These are phyloP conservation scores for Breviolum minutum DNA, from an alignment of 73 alveolate species.

Conservation along the genomic window DNA sequence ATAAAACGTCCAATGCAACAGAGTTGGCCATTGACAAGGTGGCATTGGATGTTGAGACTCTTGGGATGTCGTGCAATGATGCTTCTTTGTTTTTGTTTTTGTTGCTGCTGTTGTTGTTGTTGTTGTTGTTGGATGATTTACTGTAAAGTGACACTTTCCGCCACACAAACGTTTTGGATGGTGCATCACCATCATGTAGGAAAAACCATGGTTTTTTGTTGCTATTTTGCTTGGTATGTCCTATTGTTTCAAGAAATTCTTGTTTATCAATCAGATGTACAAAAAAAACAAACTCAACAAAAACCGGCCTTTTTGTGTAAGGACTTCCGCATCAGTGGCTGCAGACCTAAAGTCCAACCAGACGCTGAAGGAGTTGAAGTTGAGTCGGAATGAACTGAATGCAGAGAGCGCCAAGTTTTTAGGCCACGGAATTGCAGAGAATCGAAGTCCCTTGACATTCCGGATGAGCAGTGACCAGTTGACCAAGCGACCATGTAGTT, in stretches of 20 bases:
- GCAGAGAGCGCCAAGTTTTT: background rate
- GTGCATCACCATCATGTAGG: too few species aligned
- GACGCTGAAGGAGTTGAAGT: background rate
- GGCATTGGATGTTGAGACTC: background rate
- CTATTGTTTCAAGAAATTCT: too few species aligned
- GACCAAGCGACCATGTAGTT: too few species aligned
- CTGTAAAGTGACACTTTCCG: too few species aligned
- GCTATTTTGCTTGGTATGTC: too few species aligned
- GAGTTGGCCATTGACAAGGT: background rate
- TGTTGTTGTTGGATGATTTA: too few species aligned
- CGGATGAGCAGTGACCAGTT: too few species aligned
- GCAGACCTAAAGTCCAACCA: background rate
- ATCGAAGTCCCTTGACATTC: background rate
- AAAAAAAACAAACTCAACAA: background rate
- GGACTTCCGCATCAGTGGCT: background rate
- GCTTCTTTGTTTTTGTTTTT: background rate
- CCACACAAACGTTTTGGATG: too few species aligned
- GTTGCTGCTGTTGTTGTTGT: background rate
- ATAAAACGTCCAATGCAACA: background rate
- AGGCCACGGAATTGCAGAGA: background rate
- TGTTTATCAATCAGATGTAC: too few species aligned
- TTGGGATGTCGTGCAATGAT: background rate
- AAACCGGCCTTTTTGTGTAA: background rate
- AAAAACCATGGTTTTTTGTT: too few species aligned
- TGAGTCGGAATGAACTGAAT: background rate